These are phyloP conservation scores for Mycena galopus DNA, from an alignment of 768 basidiomycete genomes.

Conservation along the genomic window DNA sequence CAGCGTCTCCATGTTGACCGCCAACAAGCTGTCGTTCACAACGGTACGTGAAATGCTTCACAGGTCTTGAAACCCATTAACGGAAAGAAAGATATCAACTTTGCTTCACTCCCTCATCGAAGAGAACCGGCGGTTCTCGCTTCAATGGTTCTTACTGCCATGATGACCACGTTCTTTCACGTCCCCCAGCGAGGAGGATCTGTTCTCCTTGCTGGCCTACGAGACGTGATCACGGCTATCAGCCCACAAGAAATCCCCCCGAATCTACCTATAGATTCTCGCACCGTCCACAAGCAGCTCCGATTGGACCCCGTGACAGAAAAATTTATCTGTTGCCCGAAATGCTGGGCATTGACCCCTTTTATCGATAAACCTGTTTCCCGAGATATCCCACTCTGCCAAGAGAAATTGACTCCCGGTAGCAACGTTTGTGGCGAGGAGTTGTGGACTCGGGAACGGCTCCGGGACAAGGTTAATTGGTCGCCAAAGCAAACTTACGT, in stretches of 20 bases:
- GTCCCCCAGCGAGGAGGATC: slow-evolving; percentile 36
- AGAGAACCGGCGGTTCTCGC: slow-evolving; percentile 13
- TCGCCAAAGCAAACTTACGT: slow-evolving; percentile 34
- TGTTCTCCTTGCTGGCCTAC: slow-evolving; percentile 37
- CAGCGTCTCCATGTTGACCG: neutral
- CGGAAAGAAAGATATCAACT: neutral
- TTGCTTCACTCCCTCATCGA: neutral
- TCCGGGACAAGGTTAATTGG: neutral
- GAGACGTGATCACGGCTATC: neutral
- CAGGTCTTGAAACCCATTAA: neutral
- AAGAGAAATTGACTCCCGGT: slow-evolving; percentile 13
- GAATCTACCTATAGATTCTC: slow-evolving; percentile 39
- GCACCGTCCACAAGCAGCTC: slow-evolving; percentile 20
- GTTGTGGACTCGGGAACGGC: slow-evolving; percentile 37
- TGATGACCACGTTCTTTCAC: slow-evolving; percentile 40
- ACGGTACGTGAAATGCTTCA: neutral
- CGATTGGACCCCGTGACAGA: slow-evolving; percentile 41
- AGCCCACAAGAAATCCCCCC: neutral
- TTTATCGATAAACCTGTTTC: slow-evolving; percentile 3
- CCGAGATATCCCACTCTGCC: slow-evolving; percentile 13
- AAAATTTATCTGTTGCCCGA: slow-evolving; percentile 40
- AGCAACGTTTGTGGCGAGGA: slow-evolving; percentile 33
- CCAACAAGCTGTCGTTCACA: slow-evolving; percentile 2
- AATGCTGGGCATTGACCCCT: slow-evolving; percentile 38
- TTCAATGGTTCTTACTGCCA: slow-evolving; percentile 28